phyloP scores from a whole-genome alignment of 139 green algal genomes.

The Volvox africanus region DNA sequence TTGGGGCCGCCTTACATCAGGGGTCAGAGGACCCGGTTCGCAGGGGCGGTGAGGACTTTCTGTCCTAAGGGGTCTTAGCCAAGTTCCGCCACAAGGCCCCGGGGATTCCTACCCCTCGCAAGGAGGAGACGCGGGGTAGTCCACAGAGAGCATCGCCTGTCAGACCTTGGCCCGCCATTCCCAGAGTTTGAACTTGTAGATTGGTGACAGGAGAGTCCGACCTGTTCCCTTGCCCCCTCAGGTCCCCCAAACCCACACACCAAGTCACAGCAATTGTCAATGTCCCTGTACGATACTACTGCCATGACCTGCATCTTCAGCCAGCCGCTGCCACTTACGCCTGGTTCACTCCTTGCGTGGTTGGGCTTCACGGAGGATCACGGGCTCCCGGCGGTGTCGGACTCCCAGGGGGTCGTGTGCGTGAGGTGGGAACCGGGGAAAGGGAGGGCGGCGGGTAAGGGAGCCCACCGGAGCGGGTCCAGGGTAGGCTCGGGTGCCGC shows the following conservation, averaged over 20 bases:
- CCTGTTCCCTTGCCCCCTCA: neutral
- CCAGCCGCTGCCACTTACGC: conserved; percentile 70
- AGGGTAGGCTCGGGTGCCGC: too few relatives aligned
- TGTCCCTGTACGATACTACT: conserved; percentile 49
- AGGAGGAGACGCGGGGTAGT: too few relatives aligned
- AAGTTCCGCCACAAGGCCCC: too few relatives aligned
- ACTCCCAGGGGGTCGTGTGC: conserved; percentile 74
- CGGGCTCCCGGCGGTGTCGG: conserved; percentile 71
- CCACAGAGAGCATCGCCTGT: too few relatives aligned
- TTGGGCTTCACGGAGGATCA: conserved; percentile 83
- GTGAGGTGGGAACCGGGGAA: conserved; percentile 24
- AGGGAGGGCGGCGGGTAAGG: neutral
- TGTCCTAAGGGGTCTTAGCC: too few relatives aligned
- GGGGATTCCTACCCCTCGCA: too few relatives aligned
- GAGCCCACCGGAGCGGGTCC: too few relatives aligned
- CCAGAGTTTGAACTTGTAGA: too few relatives aligned
- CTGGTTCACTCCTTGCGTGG: conserved; percentile 75
- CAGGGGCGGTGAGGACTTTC: too few relatives aligned
- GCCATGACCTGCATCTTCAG: conserved; percentile 11
- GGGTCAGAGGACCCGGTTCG: too few relatives aligned
- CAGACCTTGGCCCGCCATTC: too few relatives aligned
- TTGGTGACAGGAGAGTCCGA: neutral
- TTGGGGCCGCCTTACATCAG: too few relatives aligned
- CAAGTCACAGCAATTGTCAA: conserved; percentile 64
- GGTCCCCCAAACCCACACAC: conserved; percentile 37